Evolutionary conservation across 148 eudicot species (phyloP).

Genomic region (Vaccinium macrocarpon): DNA sequence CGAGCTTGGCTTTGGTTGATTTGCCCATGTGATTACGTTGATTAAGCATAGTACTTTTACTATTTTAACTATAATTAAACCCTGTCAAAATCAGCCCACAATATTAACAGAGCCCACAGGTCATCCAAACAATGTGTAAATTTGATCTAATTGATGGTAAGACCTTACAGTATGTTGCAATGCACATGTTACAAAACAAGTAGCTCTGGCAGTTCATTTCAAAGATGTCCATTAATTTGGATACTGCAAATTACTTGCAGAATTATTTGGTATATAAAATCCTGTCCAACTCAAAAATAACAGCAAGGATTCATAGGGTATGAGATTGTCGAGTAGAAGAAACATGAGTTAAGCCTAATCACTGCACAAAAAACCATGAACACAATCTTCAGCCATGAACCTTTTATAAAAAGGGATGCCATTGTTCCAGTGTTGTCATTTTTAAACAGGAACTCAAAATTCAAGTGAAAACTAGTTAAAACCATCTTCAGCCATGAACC

Average conservation of each 20-base stretch:
- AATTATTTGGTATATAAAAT: neutral
- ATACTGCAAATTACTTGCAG: neutral
- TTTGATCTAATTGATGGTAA: neutral
- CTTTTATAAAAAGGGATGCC: too few species aligned
- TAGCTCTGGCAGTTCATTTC: neutral
- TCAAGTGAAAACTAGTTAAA: too few species aligned
- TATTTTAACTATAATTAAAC: neutral
- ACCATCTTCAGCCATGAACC: too few species aligned
- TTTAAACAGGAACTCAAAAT: too few species aligned
- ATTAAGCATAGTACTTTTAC: neutral
- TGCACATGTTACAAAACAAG: neutral
- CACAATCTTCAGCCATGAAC: too few species aligned
- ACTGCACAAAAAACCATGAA: neutral
- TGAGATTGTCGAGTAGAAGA: neutral
- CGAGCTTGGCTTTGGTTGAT: neutral
- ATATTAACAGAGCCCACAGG: neutral
- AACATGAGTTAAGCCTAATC: neutral
- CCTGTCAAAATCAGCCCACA: neutral
- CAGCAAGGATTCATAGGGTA: neutral
- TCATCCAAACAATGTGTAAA: neutral
- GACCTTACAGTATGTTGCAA: neutral
- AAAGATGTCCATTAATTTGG: neutral
- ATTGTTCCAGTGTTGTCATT: too few species aligned
- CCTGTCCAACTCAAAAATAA: neutral
- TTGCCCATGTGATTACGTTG: neutral